phyloP scores from a whole-genome alignment of 1,284 basidiomycete species.

The Pterula multifida region DNA sequence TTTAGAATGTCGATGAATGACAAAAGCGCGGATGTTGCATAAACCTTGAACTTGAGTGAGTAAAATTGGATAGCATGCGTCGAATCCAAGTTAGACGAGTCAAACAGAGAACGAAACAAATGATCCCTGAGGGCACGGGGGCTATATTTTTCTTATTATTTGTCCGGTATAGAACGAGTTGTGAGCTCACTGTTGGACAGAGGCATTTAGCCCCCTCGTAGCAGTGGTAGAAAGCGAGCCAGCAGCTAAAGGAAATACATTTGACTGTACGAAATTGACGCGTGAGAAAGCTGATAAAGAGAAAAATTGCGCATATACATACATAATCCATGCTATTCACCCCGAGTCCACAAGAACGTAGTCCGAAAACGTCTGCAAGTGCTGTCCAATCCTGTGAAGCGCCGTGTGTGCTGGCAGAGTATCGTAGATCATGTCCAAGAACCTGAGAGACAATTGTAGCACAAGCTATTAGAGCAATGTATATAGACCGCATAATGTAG shows the following conservation, averaged over 20 bases:
- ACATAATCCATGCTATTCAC: neutral
- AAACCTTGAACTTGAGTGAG: too few relatives aligned
- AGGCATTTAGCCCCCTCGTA: too few relatives aligned
- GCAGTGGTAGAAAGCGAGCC: neutral
- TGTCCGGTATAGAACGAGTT: neutral
- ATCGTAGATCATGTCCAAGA: too few relatives aligned
- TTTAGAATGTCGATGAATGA: neutral
- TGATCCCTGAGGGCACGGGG: neutral
- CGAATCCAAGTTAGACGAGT: neutral
- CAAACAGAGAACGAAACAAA: neutral
- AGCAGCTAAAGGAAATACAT: neutral
- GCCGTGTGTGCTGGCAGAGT: neutral
- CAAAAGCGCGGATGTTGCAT: neutral
- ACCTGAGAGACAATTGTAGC: too few relatives aligned
- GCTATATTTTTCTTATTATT: neutral
- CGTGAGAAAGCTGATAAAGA: neutral
- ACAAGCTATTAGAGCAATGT: too few relatives aligned
- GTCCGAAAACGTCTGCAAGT: neutral
- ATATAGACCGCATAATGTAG: too few relatives aligned
- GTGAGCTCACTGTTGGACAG: neutral
- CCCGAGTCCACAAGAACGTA: neutral
- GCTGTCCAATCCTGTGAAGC: neutral
- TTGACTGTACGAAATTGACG: neutral
- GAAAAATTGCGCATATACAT: neutral
- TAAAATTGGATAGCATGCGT: neutral